Evolutionary conservation across 1,284 basidiomycete genomes (phyloP), one percentile per base, ranked within the genome.

Genomic region (Taiwanofungus camphoratus): DNA sequence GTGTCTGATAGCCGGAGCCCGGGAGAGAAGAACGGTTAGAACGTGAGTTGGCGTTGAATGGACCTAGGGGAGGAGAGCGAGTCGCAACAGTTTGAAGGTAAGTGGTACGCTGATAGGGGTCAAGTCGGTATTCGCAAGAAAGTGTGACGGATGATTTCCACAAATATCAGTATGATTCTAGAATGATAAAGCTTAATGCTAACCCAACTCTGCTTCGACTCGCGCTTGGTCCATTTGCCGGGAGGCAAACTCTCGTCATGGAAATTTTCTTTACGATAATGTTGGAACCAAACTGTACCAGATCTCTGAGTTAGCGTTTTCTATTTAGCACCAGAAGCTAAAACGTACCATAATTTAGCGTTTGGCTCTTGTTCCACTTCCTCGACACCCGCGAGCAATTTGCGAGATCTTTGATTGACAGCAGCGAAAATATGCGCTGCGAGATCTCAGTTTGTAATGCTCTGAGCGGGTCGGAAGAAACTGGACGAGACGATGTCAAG

Each of bases 281-380:
- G 82, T 52, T 89, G 84, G 69, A 92, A 94, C 91, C 91, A 94
- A 3, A 93, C 91, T 94, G 2, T 4, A 11, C 12, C 24, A 24
- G 6, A 39, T 11, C 18, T 26, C 23, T 11, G 40, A 24, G 12
- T 42, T 29, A 46, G 36, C 13, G 22, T 13, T 4, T 13, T n/a
- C n/a, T n/a, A 9, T 30, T 9, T 35, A 7, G 26, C 22, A 45
- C 20, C 48, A 37, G 23, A 24, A 18, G 24, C 37, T 19, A 4
- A 40, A 18, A 69, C 80, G 45, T 51, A 90, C 91, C 82, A 60
- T 94, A 92, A 63, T 95, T 95, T 45, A 94, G 60, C 0, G 89
- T 88, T 65, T 92, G 88, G 50, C 87, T 91, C 62, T 80, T 82
- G 49, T 74, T 76, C 91, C 91, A 95, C 61, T 90, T 87, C 63